Base-by-base conservation (phyloP, 129 eudicot genomes). In the Centrapalus pauciflorus region DNA sequence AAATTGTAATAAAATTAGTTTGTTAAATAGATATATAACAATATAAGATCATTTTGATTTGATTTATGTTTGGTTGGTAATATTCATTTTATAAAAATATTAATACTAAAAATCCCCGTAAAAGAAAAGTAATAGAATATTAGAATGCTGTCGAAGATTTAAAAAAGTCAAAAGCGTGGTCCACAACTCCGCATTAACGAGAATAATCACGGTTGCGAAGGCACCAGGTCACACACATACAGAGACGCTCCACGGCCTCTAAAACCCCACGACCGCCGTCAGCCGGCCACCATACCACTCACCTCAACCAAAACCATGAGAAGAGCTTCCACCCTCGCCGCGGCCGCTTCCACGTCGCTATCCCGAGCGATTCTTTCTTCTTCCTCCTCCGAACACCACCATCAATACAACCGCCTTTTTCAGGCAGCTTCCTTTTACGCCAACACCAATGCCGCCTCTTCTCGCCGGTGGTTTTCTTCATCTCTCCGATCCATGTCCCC, bases 381-480 rank as follows among this genome's bases (percentile, higher is more conserved):
- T 68, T 50, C 59, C 68, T 19, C 81, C 72, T 50, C 59, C 68
- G 74, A 79, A 63, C 80, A 57, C 67, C 75, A 50, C 16, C 41
- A 57, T 58, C 77, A 54, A 23, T 76, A 65, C 41, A 56, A 41
- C 33, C 46, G 54, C 40, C 77, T 77, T 37, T 50, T 80, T 59
- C 89, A 68, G 66, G 58, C 72, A 45, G 70, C 81, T 52, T 77
- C 87, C 40, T 70, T 76, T 16, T 66, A 61, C 75, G 71, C 79
- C 46, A n/a, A n/a, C n/a, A 55, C 76, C 65, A 61, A 30, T 67
- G 74, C 66, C 61, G 74, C 55, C 34, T 76, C 77, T 59, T 81
- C 80, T 25, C 74, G 83, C 46, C 79, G 77, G 13, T 83, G 85
- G 83, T 66, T 70, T 32, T 79, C 91, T 33, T 32, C 75, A 28